Evolutionary conservation across 805 yeast genomes (phyloP).

Genomic region (Candida namnaoensis): DNA sequence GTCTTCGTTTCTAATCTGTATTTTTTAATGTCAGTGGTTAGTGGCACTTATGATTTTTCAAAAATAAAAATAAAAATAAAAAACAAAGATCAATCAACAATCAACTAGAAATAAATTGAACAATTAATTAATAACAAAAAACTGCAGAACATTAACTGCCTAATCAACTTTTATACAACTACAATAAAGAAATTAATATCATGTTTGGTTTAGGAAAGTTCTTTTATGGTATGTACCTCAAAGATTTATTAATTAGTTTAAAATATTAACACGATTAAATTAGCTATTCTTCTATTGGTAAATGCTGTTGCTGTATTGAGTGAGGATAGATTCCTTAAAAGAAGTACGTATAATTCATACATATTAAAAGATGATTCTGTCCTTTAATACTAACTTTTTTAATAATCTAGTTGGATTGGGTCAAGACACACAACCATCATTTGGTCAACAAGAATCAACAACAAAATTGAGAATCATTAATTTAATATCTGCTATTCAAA

Average conservation of each 20-base stretch:
- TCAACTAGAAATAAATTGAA: too few species aligned
- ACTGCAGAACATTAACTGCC: too few species aligned
- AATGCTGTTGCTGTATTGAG: slow-evolving; percentile 74
- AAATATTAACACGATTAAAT: not conserved
- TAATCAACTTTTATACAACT: too few species aligned
- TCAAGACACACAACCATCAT: slow-evolving; percentile 29
- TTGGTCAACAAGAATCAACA: slow-evolving; percentile 37
- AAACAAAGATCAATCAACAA: too few species aligned
- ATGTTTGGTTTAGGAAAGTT: slow-evolving; percentile 57
- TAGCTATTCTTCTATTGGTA: slow-evolving; percentile 41
- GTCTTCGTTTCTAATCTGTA: too few species aligned
- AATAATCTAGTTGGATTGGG: slow-evolving; percentile 36
- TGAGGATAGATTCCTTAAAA: slow-evolving; percentile 69
- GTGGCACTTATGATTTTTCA: too few species aligned
- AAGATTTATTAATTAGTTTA: not conserved
- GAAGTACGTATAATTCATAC: slow-evolving; percentile 30
- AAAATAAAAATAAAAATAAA: too few species aligned
- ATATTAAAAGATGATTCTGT: not conserved
- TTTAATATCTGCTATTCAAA: slow-evolving; percentile 66
- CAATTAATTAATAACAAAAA: too few species aligned
- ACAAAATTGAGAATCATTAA: slow-evolving; percentile 54
- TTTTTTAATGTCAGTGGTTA: too few species aligned
- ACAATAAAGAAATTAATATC: slow-evolving; percentile 7
- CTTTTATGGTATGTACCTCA: slow-evolving; percentile 36
- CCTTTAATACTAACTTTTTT: not conserved